Percentiles rank a stretch among this genome's conserved stretches.
phyloP scores from a whole-genome alignment of 2,329 filamentous ascomycete genomes.

The Fusarium protoensiforme region DNA sequence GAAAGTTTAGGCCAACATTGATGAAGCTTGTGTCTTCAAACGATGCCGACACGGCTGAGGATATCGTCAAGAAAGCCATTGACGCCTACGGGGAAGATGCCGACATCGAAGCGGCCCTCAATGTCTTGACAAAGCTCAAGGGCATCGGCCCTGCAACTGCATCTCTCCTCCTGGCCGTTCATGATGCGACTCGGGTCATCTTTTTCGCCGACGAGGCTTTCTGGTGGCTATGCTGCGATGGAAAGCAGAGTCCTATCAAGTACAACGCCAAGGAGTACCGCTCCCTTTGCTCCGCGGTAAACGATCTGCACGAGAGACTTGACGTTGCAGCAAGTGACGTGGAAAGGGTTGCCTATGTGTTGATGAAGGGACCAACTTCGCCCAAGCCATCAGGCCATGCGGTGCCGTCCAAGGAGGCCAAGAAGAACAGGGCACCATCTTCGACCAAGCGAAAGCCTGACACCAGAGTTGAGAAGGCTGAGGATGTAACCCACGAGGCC shows the following conservation, averaged over 20 bases:
- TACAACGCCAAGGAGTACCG: slow-evolving; percentile 78
- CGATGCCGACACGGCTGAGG: slow-evolving; percentile 55
- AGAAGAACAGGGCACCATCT: slow-evolving; percentile 7
- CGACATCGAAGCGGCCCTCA: slow-evolving; percentile 60
- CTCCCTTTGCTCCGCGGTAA: slow-evolving; percentile 59
- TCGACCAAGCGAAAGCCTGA: slow-evolving; percentile 38
- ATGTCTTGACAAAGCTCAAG: slow-evolving; percentile 68
- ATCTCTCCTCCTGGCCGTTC: slow-evolving; percentile 76
- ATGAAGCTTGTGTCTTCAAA: slow-evolving; percentile 73
- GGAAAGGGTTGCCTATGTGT: slow-evolving; percentile 77
- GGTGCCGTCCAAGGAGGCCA: slow-evolving; percentile 11
- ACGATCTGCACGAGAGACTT: slow-evolving; percentile 59
- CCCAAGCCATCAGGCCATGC: slow-evolving; percentile 6
- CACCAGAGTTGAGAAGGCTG: slow-evolving; percentile 6
- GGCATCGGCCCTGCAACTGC: slow-evolving; percentile 85
- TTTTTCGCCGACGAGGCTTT: slow-evolving; percentile 88
- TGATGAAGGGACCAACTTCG: slow-evolving; percentile 59
- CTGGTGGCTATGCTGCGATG: slow-evolving; percentile 73
- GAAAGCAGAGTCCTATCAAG: slow-evolving; percentile 66
- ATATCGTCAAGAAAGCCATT: slow-evolving; percentile 65
- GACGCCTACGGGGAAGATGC: slow-evolving; percentile 53
- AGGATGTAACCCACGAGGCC: slow-evolving; percentile 25
- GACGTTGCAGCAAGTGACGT: slow-evolving; percentile 69
- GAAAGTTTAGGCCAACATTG: slow-evolving; percentile 70
- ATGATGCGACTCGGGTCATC: slow-evolving; percentile 67